Percentiles rank a stretch among this genome's conserved stretches.
These are phyloP conservation scores for Ophiocordyceps robertsii DNA, from an alignment of 2,329 filamentous ascomycete genomes.

Conservation along the genomic window DNA sequence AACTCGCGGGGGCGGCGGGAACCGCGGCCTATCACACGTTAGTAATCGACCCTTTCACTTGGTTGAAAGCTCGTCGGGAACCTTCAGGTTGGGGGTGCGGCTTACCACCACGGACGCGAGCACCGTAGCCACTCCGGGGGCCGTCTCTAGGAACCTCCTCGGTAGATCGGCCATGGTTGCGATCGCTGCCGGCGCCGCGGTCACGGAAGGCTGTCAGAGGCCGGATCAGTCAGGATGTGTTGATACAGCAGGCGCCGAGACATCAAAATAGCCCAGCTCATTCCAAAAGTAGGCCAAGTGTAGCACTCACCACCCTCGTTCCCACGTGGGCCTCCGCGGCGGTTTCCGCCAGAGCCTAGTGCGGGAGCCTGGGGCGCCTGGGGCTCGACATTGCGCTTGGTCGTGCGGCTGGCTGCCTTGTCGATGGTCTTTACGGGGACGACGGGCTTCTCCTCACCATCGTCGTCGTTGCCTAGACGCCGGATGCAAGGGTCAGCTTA, in stretches of 20 bases:
- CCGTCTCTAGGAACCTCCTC: conserved; percentile 49
- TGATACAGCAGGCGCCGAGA: neutral
- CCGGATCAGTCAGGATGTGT: neutral
- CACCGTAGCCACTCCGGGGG: conserved; percentile 49
- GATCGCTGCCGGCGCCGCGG: conserved; percentile 64
- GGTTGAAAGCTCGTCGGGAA: no score
- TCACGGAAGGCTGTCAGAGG: conserved; percentile 65
- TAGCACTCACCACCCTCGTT: conserved; percentile 70
- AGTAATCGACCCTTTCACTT: neutral
- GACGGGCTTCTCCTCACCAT: conserved; percentile 56
- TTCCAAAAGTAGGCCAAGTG: no score
- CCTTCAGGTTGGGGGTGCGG: conserved; percentile 1
- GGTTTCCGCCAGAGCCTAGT: conserved; percentile 28
- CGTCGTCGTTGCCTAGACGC: conserved; percentile 42
- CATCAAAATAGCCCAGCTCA: neutral
- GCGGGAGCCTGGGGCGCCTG: conserved; percentile 53
- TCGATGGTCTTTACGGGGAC: conserved; percentile 82
- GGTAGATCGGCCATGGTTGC: conserved; percentile 69
- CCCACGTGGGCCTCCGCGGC: conserved; percentile 50
- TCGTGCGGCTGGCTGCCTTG: conserved; percentile 60
- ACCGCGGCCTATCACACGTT: conserved; percentile 32
- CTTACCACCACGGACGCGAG: conserved; percentile 48
- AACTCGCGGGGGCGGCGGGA: conserved; percentile 36
- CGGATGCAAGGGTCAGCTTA: conserved; percentile 4
- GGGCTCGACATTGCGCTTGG: conserved; percentile 76